These are phyloP conservation scores for Trametes gibbosa DNA, from an alignment of 768 basidiomycete species.

Conservation along the genomic window DNA sequence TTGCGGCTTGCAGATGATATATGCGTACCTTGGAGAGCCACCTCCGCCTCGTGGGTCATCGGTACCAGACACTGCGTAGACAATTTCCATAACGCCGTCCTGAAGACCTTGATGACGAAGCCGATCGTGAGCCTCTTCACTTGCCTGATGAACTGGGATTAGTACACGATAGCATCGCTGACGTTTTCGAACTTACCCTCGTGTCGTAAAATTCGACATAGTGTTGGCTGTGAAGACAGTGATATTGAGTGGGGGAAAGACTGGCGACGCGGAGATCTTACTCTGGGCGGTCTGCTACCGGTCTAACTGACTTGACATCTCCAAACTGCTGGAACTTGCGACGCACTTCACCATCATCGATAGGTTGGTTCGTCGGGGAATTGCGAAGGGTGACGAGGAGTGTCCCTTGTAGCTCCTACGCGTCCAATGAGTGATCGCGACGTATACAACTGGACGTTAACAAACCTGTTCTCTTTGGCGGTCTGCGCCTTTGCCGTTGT, in stretches of 20 bases:
- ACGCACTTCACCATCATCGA: slow-evolving; percentile 84
- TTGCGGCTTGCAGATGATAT: neutral
- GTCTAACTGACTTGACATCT: slow-evolving; percentile 79
- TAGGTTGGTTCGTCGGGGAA: slow-evolving; percentile 61
- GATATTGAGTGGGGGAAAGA: slow-evolving; percentile 5
- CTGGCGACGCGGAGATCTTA: slow-evolving; percentile 32
- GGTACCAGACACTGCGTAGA: slow-evolving; percentile 74
- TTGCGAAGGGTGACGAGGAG: slow-evolving; percentile 75
- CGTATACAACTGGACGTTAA: neutral
- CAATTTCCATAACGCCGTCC: slow-evolving; percentile 87
- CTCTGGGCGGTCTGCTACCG: slow-evolving; percentile 61
- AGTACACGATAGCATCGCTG: slow-evolving; percentile 7
- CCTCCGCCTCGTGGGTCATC: slow-evolving; percentile 41
- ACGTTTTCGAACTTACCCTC: slow-evolving; percentile 46
- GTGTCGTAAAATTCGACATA: slow-evolving; percentile 95
- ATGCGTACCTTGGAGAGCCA: slow-evolving; percentile 37
- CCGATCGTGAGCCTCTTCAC: slow-evolving; percentile 75
- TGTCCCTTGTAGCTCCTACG: slow-evolving; percentile 77
- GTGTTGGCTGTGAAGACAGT: slow-evolving; percentile 58
- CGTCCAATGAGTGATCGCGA: neutral
- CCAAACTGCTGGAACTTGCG: slow-evolving; percentile 87
- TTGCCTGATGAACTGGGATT: slow-evolving; percentile 46
- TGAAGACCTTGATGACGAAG: slow-evolving; percentile 75
- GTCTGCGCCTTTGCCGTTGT: slow-evolving; percentile 53
- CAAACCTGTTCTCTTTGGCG: slow-evolving; percentile 80